Percentiles rank a stretch among this genome's conserved stretches.
phyloP scores from a whole-genome alignment of 2,329 filamentous ascomycete genomes.

The Hansfordia pulvinata region DNA sequence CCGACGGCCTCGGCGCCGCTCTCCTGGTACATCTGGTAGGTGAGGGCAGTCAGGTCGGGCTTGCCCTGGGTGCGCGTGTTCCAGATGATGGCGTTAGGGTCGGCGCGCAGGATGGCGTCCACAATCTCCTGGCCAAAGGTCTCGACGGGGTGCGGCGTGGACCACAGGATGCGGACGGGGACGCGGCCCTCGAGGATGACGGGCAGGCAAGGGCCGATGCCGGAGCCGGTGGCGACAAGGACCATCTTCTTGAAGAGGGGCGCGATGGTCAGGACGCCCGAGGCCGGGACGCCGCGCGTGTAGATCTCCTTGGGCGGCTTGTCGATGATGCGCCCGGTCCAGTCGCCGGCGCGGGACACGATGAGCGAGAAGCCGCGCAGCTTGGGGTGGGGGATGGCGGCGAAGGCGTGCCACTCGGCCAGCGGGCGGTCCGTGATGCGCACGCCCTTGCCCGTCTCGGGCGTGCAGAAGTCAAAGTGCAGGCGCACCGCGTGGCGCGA shows the following conservation, averaged over 20 bases:
- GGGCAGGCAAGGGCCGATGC: conserved; percentile 56
- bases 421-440: conserved; percentile 51
- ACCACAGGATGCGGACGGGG: conserved; percentile 52
- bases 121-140: conserved; percentile 50
- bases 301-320: conserved; percentile 48
- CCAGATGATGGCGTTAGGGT: conserved; percentile 51
- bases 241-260: conserved; percentile 52
- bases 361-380: conserved; percentile 50
- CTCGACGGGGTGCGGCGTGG: conserved; percentile 42
- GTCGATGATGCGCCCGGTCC: conserved; percentile 52
- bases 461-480: conserved; percentile 50
- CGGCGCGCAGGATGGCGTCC: conserved; percentile 37
- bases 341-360: conserved; percentile 63
- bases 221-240: conserved; percentile 58
- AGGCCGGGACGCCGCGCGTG: conserved; percentile 53
- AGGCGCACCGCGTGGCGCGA: conserved; percentile 62
- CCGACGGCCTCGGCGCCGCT: conserved; percentile 56
- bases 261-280: conserved; percentile 54
- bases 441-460: conserved; percentile 39
- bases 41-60: conserved; percentile 36
- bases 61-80: conserved; percentile 48
- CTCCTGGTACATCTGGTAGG: conserved; percentile 38
- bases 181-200: conserved; percentile 36
- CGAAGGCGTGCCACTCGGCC: conserved; percentile 64
- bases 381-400: conserved; percentile 49